These are phyloP conservation scores for Cyclotella cryptica DNA, from an alignment of 108 stramenopile species.

Conservation along the genomic window DNA sequence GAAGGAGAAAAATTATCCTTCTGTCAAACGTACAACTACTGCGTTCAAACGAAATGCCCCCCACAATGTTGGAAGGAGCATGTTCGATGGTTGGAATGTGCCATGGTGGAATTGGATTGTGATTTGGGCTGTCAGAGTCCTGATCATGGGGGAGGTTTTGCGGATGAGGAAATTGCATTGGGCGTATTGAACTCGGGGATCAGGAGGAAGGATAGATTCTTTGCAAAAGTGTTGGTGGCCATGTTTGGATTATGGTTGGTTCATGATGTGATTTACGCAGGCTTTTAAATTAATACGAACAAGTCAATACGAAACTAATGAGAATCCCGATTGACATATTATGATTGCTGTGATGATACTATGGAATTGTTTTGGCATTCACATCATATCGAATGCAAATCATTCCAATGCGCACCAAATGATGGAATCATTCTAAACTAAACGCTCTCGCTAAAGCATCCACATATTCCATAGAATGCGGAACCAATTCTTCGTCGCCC, in stretches of 20 bases:
- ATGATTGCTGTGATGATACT: too few relatives aligned
- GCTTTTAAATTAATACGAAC: too few relatives aligned
- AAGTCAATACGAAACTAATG: not conserved
- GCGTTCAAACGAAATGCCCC: constrained; percentile 31
- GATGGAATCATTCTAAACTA: not conserved
- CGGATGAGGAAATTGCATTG: constrained; percentile 6
- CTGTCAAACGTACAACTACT: constrained; percentile 30
- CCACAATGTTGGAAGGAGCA: constrained; percentile 27
- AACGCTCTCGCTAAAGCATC: constrained; percentile 37
- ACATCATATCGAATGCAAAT: too few relatives aligned
- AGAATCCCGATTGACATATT: too few relatives aligned
- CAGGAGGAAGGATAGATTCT: not conserved
- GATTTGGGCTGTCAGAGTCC: constrained; percentile 32
- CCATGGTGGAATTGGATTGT: constrained; percentile 35
- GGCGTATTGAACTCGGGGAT: not conserved
- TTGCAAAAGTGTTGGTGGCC: not conserved
- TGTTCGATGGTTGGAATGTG: constrained; percentile 34
- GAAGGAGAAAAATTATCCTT: constrained; percentile 10
- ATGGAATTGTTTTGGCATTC: too few relatives aligned
- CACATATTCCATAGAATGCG: constrained; percentile 35
- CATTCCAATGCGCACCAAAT: too few relatives aligned
- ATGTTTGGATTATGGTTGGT: constrained; percentile 9
- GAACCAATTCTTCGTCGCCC: constrained; percentile 37
- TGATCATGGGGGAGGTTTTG: not conserved
- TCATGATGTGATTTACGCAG: not conserved